A percentile compares a stretch with the other conserved stretches of the same genome.
These are phyloP conservation scores for Astragalus glycyphyllos DNA, from an alignment of 306 rosid genomes.

Conservation along the genomic window DNA sequence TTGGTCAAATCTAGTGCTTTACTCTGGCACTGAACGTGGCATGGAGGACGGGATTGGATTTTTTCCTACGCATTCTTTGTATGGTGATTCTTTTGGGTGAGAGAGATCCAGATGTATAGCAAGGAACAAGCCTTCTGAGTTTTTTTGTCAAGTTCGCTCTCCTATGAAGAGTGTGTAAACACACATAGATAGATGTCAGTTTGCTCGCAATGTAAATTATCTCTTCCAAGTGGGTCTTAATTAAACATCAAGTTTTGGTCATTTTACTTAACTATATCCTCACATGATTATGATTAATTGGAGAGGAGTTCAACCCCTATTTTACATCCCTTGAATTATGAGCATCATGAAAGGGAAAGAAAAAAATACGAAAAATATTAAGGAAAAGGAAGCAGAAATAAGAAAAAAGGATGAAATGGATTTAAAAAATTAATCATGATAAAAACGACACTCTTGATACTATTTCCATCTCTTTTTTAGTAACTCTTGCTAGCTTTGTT, in stretches of 20 bases:
- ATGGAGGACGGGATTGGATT: neutral
- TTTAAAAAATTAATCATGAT: no score
- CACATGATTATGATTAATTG: neutral
- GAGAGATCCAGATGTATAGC: constrained; percentile 31
- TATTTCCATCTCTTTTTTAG: no score
- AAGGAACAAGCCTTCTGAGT: constrained; percentile 26
- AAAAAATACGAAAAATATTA: no score
- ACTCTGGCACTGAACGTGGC: constrained; percentile 15
- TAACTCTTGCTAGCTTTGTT: no score
- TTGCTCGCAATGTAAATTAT: constrained; percentile 2
- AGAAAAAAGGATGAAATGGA: no score
- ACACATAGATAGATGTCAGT: constrained; percentile 3
- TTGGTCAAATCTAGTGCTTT: constrained; percentile 16
- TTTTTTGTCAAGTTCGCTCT: constrained; percentile 17
- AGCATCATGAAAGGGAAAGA: no score
- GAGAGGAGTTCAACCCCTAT: no score
- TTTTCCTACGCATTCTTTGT: constrained; percentile 23
- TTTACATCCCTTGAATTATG: no score
- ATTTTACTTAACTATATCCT: neutral
- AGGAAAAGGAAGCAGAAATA: no score
- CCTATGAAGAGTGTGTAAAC: neutral
- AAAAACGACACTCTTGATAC: no score
- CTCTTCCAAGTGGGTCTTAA: neutral
- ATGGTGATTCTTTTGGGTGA: constrained; percentile 21
- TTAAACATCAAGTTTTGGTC: neutral